Base-by-base conservation (phyloP, 2,329 filamentous ascomycete species). In the Sodiomyces alkalinus region DNA sequence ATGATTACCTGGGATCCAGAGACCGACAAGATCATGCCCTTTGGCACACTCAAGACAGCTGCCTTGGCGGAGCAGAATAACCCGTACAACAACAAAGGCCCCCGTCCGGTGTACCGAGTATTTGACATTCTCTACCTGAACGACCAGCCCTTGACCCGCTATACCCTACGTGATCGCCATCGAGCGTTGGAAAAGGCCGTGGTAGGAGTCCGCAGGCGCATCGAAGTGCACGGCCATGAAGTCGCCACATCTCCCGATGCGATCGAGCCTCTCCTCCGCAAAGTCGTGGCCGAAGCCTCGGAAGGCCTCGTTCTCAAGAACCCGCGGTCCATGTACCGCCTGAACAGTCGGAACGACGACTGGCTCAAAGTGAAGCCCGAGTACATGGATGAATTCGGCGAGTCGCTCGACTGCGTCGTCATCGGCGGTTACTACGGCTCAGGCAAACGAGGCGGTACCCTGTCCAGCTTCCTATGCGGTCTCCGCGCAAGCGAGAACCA, bases 291-390 rank as follows among this genome's bases (percentile, higher is more conserved):
- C 3, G 79, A 87, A 38, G 74, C 81, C 1, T 87, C 80, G 0
- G 90, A 96, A 50, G 90, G 90, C 2, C 62, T 96, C 1, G 85
- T 98, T 0, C 57, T 96, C 29, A 98, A 98, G 58, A 96, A 93
- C 37, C 90, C 90, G 6, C 67, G 78, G 5, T 92, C 86, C 1
- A 67, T 72, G 44, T 98, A 98, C 48, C 68, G 73, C 6, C 64
- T 96, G 7, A 93, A 92, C 45, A 80, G 82, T 40, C 78, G 90
- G 26, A 90, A 92, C 43, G 81, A 92, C 41, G 82, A 93, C 51
- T 98, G 90, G 90, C 78, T 94, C 55, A 98, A 98, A 49, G 86
- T 98, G 7, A 98, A 98, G 45, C 90, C 90, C 1, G 90, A 98
- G 39, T 98, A 98, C 51, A 94, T 96, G 86, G 76, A 76, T 3